These are phyloP conservation scores for Gloeostereum incarnatum DNA, from an alignment of 768 basidiomycete genomes.

Conservation along the genomic window DNA sequence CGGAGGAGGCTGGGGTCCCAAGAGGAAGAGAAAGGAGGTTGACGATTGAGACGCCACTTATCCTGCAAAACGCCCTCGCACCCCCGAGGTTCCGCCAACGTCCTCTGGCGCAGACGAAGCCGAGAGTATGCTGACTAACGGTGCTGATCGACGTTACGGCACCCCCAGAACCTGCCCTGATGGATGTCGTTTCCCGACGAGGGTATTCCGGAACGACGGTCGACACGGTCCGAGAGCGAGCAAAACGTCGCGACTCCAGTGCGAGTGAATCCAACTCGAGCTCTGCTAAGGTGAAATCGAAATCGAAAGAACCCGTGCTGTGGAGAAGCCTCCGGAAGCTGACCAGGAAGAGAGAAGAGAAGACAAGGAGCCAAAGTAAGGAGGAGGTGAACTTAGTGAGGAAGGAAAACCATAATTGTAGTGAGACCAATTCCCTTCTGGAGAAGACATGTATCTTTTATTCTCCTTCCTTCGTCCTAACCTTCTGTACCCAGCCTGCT, in stretches of 20 bases:
- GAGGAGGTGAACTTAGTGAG: too few relatives aligned
- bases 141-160: conserved; percentile 12
- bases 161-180: conserved; percentile 19
- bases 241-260: conserved; percentile 38
- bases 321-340: too few relatives aligned
- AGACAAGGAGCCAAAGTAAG: too few relatives aligned
- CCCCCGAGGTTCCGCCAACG: conserved; percentile 29
- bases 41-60: conserved; percentile 63
- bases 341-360: too few relatives aligned
- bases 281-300: too few relatives aligned
- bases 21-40: conserved; percentile 48
- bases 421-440: too few relatives aligned
- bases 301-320: too few relatives aligned
- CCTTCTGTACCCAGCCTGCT: too few relatives aligned
- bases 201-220: conserved; percentile 30
- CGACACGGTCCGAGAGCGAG: conserved; percentile 31
- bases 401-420: too few relatives aligned
- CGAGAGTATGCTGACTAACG: conserved; percentile 13
- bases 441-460: too few relatives aligned
- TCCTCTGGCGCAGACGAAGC: conserved; percentile 8
- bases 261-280: too few relatives aligned
- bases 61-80: conserved; percentile 58
- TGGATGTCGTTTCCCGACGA: conserved; percentile 26
- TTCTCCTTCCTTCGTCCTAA: too few relatives aligned
- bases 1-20: conserved; percentile 34